Evolutionary conservation across 1,284 basidiomycete genomes (phyloP).

Genomic region (Ustilago curta): DNA sequence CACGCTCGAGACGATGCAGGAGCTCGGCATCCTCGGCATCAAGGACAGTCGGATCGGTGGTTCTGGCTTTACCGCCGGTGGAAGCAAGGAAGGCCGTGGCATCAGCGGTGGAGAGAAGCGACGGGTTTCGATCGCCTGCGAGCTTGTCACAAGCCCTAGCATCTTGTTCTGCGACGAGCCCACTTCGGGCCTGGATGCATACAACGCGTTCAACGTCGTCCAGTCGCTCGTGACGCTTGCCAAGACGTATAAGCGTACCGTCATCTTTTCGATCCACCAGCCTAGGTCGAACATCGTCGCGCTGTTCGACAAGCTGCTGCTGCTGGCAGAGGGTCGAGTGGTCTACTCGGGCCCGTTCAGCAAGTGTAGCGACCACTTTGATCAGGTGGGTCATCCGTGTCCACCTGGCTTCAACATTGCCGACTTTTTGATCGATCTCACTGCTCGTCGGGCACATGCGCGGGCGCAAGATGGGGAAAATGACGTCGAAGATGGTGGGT

Average conservation of each 20-base stretch:
- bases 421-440: slow-evolving; percentile 72
- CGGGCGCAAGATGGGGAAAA: background rate
- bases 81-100: slow-evolving; percentile 85
- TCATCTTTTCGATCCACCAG: slow-evolving; percentile 97
- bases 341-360: slow-evolving; percentile 83
- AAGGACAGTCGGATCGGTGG: slow-evolving; percentile 92
- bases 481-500: slow-evolving; percentile 26
- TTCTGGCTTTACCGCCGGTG: slow-evolving; percentile 42
- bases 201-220: slow-evolving; percentile 93
- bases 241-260: slow-evolving; percentile 89
- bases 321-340: slow-evolving; percentile 77
- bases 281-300: slow-evolving; percentile 97
- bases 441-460: slow-evolving; percentile 21
- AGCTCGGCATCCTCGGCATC: slow-evolving; percentile 91
- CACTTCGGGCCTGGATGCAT: slow-evolving; percentile 88
- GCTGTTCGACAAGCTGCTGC: slow-evolving; percentile 88
- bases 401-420: slow-evolving; percentile 97
- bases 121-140: slow-evolving; percentile 86
- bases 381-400: slow-evolving; percentile 82
- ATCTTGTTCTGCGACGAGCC: slow-evolving; percentile 97
- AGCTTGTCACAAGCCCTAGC: slow-evolving; percentile 93
- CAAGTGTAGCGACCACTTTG: slow-evolving; percentile 84
- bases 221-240: slow-evolving; percentile 88
- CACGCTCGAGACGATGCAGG: slow-evolving; percentile 94
- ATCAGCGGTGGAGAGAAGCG: slow-evolving; percentile 61